Evolutionary conservation across 2,329 filamentous ascomycete genomes (phyloP), one percentile per base, ranked within the genome.

Genomic region (Scleromitrula shiraiana): DNA sequence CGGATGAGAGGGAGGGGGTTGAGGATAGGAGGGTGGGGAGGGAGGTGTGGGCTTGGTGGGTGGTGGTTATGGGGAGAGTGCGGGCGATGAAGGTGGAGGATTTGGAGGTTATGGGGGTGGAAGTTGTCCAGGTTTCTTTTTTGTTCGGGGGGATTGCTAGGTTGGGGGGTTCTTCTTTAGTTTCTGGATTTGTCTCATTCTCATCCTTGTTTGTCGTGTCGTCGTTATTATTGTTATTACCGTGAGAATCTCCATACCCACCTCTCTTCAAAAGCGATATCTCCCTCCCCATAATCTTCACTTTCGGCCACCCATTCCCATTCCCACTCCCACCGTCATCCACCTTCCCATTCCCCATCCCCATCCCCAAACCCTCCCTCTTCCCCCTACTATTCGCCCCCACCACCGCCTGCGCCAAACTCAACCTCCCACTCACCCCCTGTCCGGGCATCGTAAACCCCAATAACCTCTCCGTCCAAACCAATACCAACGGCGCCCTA

Each of bases 391-490:
- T 88, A 61, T 91, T 93, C 23, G 81, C 80, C 62, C 86, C 90
- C 14, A 94, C 85, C 1, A 93, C 82, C 0, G 86, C 88, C 65
- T 95, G 88, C 0, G 83, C 86, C 17, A 95, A 70, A 61, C 88
- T 94, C 17, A 95, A 69, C 39, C 87, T 75, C 62, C 87, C 91
- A n/a, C 86, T 93, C 3, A 83, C 72, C 3, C 88, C 88, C 62
- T 95, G 89, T 56, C 86, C 82, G 0, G 88, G 85, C 83, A 90
- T 91, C 0, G 87, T 94, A 61, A 84, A 82, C 38, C 85, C 82
- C 39, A 94, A 64, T 41, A 91, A 63, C 51, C 80, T 77, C 12
- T 88, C 77, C 1, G 84, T 81, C 65, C 94, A 94, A 0, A 88
- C 88, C 5, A 95, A 73, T 2, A 95, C 80, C 1, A 95, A 68